phyloP scores from a whole-genome alignment of 805 yeast species.

The Cyberlindnera amylophila region DNA sequence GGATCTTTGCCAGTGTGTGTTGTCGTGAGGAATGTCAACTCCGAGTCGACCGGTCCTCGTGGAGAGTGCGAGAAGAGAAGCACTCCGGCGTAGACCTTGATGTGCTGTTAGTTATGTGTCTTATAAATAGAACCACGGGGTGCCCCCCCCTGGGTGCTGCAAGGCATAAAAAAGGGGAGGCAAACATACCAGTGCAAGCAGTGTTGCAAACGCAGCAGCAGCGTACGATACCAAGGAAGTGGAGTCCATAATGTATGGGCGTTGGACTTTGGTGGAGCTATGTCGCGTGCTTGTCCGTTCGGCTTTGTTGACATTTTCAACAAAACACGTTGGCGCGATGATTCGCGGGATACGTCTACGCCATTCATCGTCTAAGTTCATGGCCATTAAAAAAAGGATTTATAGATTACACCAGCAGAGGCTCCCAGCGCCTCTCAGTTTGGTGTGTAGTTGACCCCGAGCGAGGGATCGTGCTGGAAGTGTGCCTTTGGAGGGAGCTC shows the following conservation, averaged over 20 bases:
- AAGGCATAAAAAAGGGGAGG: not conserved
- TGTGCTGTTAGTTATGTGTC: not conserved
- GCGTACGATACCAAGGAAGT: slow-evolving; percentile 1
- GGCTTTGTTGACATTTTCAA: slow-evolving; percentile 4
- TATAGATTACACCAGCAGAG: too few species aligned
- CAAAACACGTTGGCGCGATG: not conserved
- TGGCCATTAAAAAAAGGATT: too few species aligned
- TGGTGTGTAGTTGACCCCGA: slow-evolving; percentile 6
- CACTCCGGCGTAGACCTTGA: slow-evolving; percentile 17
- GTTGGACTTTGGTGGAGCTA: not conserved
- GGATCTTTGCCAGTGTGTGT: slow-evolving; percentile 27
- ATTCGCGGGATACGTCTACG: too few species aligned
- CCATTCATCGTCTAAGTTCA: too few species aligned
- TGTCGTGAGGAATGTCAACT: slow-evolving; percentile 46
- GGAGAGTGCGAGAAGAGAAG: slow-evolving; percentile 60
- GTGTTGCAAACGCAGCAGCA: slow-evolving; percentile 1
- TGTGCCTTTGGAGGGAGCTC: slow-evolving; percentile 21
- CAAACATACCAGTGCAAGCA: slow-evolving; percentile 5
- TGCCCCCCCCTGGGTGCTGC: too few species aligned
- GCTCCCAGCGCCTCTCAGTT: too few species aligned
- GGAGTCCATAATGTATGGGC: not conserved
- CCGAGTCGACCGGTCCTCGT: slow-evolving; percentile 49
- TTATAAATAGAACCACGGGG: not conserved
- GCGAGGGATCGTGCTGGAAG: slow-evolving; percentile 17
- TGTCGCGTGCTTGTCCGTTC: not conserved